Base-by-base conservation (phyloP, 805 yeast genomes). In the Ogataea ramenticola region DNA sequence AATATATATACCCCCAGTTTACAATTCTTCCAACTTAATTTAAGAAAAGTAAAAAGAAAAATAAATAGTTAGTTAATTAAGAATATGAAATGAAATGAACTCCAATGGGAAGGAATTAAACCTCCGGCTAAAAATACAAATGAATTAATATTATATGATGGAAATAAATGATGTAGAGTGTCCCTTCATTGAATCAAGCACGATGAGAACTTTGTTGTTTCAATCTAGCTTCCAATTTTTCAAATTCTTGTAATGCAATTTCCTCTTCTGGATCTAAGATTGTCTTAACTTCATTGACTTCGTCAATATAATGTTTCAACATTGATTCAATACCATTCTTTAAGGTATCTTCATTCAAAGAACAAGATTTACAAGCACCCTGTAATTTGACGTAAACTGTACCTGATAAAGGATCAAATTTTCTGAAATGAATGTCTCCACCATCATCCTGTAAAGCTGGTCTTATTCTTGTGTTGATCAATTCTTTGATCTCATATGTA, bases 361-460 rank as follows among this genome's bases (percentile, higher is more conserved):
- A 82, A 55, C 88, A 81, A n/a, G 84, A 75, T 55, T 85, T 72
- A 57, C 88, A 81, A 1, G 87, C 87, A 29, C 88, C 88, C 58
- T 74, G 74, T 42, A 81, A 67, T 57, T 74, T 74, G 53, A 81
- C 68, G 44, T 66, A 71, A 1, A 80, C 86, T 1, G 74, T 70
- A 9, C 88, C 88, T 3, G 67, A 56, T 8, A 71, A 72, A n/a
- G 55, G 58, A 48, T 77, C 80, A 54, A 81, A 80, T 1, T 68
- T 66, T 30, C 82, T 78, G 61, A 80, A 81, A 53, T 80, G 86
- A 38, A 81, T 74, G 55, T 81, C 88, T 4, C 88, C 88, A 39
- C 88, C 88, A 54, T 81, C 88, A 47, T 81, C 88, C 57, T 80
- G 86, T 48, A 81, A 71, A 0, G 87, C 86, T 1, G 88, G 88